Percentiles rank a stretch among this genome's conserved stretches.
These are phyloP conservation scores for Yamadazyma membranifaciens DNA, from an alignment of 1,139 yeast species.

Conservation along the genomic window DNA sequence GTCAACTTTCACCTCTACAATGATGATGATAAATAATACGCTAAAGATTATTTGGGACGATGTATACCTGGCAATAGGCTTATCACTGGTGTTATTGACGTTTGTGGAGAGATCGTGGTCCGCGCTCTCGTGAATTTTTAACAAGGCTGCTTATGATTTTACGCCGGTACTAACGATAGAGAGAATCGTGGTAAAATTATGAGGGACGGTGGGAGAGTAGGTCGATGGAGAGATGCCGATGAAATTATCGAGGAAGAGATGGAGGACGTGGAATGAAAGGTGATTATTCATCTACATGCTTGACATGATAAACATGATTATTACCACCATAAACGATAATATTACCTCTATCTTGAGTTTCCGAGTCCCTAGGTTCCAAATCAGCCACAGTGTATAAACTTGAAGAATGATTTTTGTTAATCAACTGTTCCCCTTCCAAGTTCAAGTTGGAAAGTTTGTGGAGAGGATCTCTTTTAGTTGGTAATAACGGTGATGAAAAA, in stretches of 20 bases:
- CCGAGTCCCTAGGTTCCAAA: too few relatives aligned
- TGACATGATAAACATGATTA: conserved; percentile 42
- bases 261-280: too few relatives aligned
- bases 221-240: too few relatives aligned
- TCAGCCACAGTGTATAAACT: conserved; percentile 20
- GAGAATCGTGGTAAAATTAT: too few relatives aligned
- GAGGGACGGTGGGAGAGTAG: too few relatives aligned
- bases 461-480: conserved; percentile 7
- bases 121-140: not conserved
- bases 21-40: too few relatives aligned
- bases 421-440: conserved; percentile 15
- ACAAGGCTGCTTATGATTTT: too few relatives aligned
- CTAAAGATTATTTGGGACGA: too few relatives aligned
- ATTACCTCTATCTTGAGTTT: conserved; percentile 9
- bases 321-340: conserved; percentile 36
- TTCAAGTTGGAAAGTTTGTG: conserved; percentile 12
- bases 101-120: conserved; percentile 2
- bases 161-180: too few relatives aligned
- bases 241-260: too few relatives aligned
- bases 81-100: not conserved
- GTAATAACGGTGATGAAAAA: conserved; percentile 14
- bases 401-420: conserved; percentile 22
- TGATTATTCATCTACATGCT: conserved; percentile 11
- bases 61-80: too few relatives aligned
- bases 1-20: too few relatives aligned